Conservation (phyloP, 2,329 filamentous ascomycete genomes). For the Aspergillus fijiensis region DNA sequence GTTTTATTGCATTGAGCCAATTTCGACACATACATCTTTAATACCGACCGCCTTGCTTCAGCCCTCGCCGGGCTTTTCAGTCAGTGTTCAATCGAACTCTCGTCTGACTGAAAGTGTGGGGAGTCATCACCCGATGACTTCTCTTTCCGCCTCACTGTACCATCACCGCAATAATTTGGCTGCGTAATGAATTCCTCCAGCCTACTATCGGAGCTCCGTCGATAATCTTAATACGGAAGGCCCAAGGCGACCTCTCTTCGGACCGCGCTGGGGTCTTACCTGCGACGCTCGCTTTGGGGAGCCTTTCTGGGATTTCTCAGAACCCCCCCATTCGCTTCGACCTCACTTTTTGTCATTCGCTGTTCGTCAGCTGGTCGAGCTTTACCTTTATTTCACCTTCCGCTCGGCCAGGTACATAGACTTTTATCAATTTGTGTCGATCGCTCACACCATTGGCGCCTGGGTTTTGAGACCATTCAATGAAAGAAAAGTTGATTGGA, state of each 20-base stretch:
- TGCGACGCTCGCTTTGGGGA: slow-evolving; percentile 42
- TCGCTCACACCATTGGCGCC: slow-evolving; percentile 41
- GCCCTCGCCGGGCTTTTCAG: slow-evolving; percentile 9
- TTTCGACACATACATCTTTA: slow-evolving; percentile 42
- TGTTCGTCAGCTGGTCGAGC: slow-evolving; percentile 34
- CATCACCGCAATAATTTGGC: slow-evolving; percentile 26
- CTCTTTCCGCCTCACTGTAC: slow-evolving; percentile 34
- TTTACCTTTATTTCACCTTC: slow-evolving; percentile 26
- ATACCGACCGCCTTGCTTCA: slow-evolving; percentile 25
- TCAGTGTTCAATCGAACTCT: neutral
- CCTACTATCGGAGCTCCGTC: slow-evolving; percentile 27
- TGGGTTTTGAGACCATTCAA: slow-evolving; percentile 29
- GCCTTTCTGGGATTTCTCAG: slow-evolving; percentile 19
- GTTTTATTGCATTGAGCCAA: slow-evolving; percentile 40
- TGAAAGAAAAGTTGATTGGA: slow-evolving; percentile 27
- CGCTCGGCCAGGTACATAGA: slow-evolving; percentile 35
- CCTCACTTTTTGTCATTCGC: slow-evolving; percentile 37
- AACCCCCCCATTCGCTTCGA: slow-evolving; percentile 23
- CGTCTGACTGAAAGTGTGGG: slow-evolving; percentile 21
- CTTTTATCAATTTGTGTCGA: slow-evolving; percentile 37
- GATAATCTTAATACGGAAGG: slow-evolving; percentile 44
- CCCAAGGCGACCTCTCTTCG: neutral
- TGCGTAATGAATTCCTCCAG: slow-evolving; percentile 14
- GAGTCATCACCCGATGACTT: slow-evolving; percentile 17
- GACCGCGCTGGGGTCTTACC: slow-evolving; percentile 21